phyloP scores from a whole-genome alignment of 805 yeast genomes.

The Starmera pachycereana region DNA sequence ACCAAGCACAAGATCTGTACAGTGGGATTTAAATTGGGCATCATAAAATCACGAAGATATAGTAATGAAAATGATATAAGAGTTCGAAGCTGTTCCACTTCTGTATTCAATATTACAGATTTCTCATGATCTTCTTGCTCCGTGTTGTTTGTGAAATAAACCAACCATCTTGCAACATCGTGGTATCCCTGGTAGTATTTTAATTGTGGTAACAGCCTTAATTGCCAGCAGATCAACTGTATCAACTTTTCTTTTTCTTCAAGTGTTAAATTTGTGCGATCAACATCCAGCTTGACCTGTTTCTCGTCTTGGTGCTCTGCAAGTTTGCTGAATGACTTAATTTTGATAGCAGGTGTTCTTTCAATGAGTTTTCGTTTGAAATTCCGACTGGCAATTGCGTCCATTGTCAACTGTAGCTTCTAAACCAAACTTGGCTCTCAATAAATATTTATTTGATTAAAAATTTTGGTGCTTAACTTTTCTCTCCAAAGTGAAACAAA shows the following conservation, averaged over 20 bases:
- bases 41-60: constrained; percentile 80
- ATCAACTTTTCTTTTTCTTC: constrained; percentile 13
- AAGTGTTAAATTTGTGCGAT: constrained; percentile 36
- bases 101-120: constrained; percentile 33
- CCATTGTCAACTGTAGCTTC: no score
- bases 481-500: no score
- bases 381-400: no score
- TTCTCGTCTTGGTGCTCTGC: constrained; percentile 54
- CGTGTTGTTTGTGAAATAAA: constrained; percentile 23
- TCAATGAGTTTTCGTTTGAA: no score
- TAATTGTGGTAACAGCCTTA: constrained; percentile 51
- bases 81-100: constrained; percentile 20
- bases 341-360: no score
- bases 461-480: no score
- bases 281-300: constrained; percentile 73
- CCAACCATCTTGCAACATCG: constrained; percentile 58
- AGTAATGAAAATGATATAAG: constrained; percentile 46
- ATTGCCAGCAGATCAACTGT: constrained; percentile 37
- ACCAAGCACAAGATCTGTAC: constrained; percentile 56
- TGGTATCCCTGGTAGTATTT: constrained; percentile 91
- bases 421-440: no score
- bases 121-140: constrained; percentile 13
- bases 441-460: no score
- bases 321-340: no score
- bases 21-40: constrained; percentile 56